Percentiles rank a stretch among this genome's conserved stretches.
Conservation (phyloP, 2,329 filamentous ascomycete species). For the Monilinia laxa region DNA sequence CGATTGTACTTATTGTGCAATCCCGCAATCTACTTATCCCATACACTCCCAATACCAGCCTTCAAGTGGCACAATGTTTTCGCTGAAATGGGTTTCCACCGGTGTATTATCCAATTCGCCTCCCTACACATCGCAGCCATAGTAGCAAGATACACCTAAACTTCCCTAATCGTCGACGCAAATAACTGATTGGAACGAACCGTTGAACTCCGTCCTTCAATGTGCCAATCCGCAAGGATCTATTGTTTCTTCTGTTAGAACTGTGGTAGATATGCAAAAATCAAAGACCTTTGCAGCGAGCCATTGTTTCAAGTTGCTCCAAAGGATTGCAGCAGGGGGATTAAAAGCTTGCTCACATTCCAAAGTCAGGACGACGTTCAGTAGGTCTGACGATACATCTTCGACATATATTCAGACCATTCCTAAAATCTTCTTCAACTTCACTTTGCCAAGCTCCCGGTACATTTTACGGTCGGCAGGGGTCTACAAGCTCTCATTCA, state of each 20-base stretch:
- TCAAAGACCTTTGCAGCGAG: too few species aligned
- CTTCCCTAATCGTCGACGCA: neutral
- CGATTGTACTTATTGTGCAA: too few species aligned
- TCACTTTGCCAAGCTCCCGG: neutral
- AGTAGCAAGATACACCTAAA: neutral
- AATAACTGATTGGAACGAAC: neutral
- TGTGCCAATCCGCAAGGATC: neutral
- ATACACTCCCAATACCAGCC: neutral
- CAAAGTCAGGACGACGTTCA: neutral
- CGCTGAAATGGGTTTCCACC: neutral
- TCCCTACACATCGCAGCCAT: neutral
- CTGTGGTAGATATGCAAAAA: neutral
- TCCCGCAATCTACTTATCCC: too few species aligned
- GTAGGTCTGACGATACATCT: neutral
- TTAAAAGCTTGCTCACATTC: neutral
- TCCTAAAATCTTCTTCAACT: neutral
- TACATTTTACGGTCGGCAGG: neutral
- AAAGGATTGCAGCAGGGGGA: too few species aligned
- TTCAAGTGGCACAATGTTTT: neutral
- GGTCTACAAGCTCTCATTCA: too few species aligned
- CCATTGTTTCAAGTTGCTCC: too few species aligned
- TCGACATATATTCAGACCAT: neutral
- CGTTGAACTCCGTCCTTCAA: neutral
- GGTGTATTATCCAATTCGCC: neutral
- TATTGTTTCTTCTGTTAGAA: neutral